phyloP scores from a whole-genome alignment of 331 rosid species.

The Rhamnella rubrinervis region DNA sequence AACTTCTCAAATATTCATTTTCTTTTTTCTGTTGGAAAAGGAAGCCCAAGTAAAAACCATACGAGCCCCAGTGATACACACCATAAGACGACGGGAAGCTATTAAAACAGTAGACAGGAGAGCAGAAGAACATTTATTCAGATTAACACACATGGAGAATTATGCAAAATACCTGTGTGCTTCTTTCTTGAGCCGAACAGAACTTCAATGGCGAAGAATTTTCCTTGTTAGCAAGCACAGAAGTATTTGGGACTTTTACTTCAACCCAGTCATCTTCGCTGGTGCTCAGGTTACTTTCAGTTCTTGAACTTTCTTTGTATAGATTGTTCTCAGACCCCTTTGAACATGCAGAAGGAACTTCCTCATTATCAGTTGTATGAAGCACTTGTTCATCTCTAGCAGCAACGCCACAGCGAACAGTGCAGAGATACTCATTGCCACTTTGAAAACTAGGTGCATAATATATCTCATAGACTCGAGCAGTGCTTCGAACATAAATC shows the following conservation, averaged over 20 bases:
- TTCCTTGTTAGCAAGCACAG: constrained; percentile 11
- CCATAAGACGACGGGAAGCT: not conserved
- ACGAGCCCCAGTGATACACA: not conserved
- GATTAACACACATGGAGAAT: not conserved
- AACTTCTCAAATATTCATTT: not conserved
- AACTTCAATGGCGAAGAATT: constrained; percentile 24
- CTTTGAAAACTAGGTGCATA: constrained; percentile 35
- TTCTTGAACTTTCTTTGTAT: constrained; percentile 35
- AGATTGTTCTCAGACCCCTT: constrained; percentile 29
- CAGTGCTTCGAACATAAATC: constrained; percentile 80
- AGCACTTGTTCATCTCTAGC: constrained; percentile 59
- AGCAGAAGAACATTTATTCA: not conserved
- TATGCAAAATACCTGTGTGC: constrained; percentile 51
- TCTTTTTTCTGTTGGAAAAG: not conserved
- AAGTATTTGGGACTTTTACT: constrained; percentile 47
- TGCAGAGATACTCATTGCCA: constrained; percentile 64
- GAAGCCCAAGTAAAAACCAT: not conserved
- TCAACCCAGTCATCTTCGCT: constrained; percentile 93
- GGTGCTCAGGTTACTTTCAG: constrained; percentile 22
- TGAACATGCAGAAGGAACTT: constrained; percentile 26
- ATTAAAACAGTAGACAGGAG: not conserved
- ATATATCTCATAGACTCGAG: constrained; percentile 77
- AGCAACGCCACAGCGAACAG: constrained; percentile 72
- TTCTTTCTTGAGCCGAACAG: constrained; percentile 8
- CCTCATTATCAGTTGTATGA: constrained; percentile 29